Evolutionary conservation across 2,329 filamentous ascomycete genomes (phyloP), one percentile per base, ranked within the genome.

Genomic region (Coniella vitis): DNA sequence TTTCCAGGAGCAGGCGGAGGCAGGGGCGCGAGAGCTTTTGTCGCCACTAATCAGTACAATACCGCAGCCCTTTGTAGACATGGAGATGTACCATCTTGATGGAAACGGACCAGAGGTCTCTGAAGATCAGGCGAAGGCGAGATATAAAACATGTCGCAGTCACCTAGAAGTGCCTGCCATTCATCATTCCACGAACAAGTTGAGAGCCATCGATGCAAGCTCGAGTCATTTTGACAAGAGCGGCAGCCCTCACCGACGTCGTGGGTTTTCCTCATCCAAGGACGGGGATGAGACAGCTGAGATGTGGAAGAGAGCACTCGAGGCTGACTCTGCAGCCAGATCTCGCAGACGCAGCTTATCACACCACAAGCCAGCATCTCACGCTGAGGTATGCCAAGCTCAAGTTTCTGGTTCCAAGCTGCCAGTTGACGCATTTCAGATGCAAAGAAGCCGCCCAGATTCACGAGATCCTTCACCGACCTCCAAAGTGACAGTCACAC

Each of bases 31-130:
- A 49, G 38, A 22, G 9, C 68, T 67, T 12, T 54, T 72, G 25
- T 56, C 69, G 32, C 57, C 62, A 4, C 69, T 60, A 32, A 52
- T 74, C 0, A 63, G 68, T 43, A 53, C 67, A 1, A 58, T 60
- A 3, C 55, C 69, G 5, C 62, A 65, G 55, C 51, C 16, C 12
- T 29, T 19, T 17, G 58, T 60, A 20, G 64, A 55, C 59, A 56
- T 56, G 2, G 38, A 53, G n/a, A 49, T 56, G 14, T 57, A 57
- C 8, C 52, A 48, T 5, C 51, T 53, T 22, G 54, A 58, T 38
- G 54, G 52, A 16, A 47, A 45, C 21, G 38, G 22, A 7, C 20
- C 43, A 9, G 22, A 46, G 2, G 36, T 17, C 20, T 29, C 47
- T 32, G 12, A 8, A 14, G 12, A 13, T 7, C 51, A 40, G 9